Base-by-base conservation (phyloP, 2,329 filamentous ascomycete species). In the Triangularia verruculosa region DNA sequence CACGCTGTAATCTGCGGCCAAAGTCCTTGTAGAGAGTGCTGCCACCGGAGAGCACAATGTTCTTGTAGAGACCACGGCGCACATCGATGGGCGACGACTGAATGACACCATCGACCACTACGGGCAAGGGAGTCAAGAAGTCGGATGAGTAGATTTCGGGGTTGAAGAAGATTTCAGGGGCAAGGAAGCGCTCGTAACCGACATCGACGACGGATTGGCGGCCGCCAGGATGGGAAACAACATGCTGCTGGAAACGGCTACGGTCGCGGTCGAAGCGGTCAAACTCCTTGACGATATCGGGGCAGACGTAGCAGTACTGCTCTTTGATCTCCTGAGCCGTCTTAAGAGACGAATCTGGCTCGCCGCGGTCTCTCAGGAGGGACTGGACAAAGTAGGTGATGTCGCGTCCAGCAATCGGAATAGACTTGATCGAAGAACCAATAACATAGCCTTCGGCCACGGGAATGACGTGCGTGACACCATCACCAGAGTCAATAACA, bases 131-230 rank as follows among this genome's bases (percentile, higher is more conserved):
- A 12, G 95, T 99, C 69, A 99, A 82, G 82, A 99, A 99, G 76
- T 99, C 95, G 70, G 94, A 98, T 66, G 92, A 97, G 84, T 98
- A 98, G 73, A 99, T 99, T 80, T 99, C 95, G 28, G 95, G 95
- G 79, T 99, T 99, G 87, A 99, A 99, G 80, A 99, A 99, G 74
- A 99, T 99, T 78, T 99, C 95, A 24, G 96, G 96, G 2, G 95
- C 95, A 65, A 99, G 84, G 84, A 99, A 99, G 32, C 95, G 91
- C 78, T 99, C 95, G 79, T 98, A 99, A 60, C 95, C 95, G 60
- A 99, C 91, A 72, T 99, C 96, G 55, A 99, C 92, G 1, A 83
- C 86, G 22, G 94, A 89, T 71, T 91, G 88, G 70, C 91, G 89
- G 67, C 95, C 95, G 71, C 93, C 94, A 25, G 93, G 89, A 65